A percentile compares a stretch with the other conserved stretches of the same genome.
Evolutionary conservation across 73 alveolate genomes (phyloP).

Genomic region (Paramecium pentaurelia): DNA sequence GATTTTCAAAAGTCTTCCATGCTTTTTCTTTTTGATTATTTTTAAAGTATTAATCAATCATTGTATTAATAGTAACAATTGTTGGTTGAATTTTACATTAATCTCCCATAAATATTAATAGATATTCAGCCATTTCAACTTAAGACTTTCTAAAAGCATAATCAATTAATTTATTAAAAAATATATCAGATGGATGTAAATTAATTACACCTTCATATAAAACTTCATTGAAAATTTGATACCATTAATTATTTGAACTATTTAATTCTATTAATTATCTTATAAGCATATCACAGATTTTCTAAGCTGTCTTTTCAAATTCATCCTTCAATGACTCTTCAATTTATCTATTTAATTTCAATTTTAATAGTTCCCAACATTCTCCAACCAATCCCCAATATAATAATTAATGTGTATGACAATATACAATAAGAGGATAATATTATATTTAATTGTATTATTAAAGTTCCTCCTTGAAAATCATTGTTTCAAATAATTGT

Average conservation of each 20-base stretch:
- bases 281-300: not conserved
- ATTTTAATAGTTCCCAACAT: constrained; percentile 29
- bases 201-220: not conserved
- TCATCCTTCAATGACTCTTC: not conserved
- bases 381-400: not conserved
- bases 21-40: constrained; percentile 2
- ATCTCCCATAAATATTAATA: not conserved
- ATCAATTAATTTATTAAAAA: constrained; percentile 26
- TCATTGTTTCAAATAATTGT: not conserved
- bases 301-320: not conserved
- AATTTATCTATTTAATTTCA: not conserved
- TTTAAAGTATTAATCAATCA: constrained; percentile 31
- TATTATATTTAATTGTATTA: not conserved
- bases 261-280: not conserved
- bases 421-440: not conserved
- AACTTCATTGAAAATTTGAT: not conserved
- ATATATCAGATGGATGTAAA: constrained; percentile 10
- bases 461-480: not conserved
- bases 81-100: not conserved
- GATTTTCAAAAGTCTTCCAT: not conserved
- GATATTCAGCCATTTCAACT: not conserved
- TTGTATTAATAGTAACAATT: not conserved
- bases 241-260: not conserved
- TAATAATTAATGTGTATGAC: not conserved
- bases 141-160: not conserved